Conservation (phyloP, 2,329 filamentous ascomycete genomes). For the Colletotrichum cordylinicola region DNA sequence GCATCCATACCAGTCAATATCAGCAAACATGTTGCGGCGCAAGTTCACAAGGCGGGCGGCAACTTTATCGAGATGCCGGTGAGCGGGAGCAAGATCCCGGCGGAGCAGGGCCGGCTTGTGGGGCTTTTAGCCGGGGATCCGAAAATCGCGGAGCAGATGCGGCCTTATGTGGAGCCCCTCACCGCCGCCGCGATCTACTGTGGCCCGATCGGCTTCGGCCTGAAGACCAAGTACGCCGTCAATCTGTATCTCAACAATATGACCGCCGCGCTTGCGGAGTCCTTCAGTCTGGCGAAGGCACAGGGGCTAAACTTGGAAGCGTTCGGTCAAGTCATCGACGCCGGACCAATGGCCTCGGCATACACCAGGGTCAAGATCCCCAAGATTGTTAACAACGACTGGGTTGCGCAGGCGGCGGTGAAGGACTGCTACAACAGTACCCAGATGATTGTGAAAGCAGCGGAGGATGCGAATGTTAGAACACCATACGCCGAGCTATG, state of each 20-base stretch:
- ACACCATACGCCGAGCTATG: slow-evolving; percentile 28
- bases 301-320: slow-evolving; percentile 35
- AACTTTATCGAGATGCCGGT: slow-evolving; percentile 39
- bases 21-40: slow-evolving; percentile 26
- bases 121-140: slow-evolving; percentile 37
- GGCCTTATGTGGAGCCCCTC: slow-evolving; percentile 10
- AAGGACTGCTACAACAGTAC: slow-evolving; percentile 36
- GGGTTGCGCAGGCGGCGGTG: slow-evolving; percentile 32
- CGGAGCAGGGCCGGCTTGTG: slow-evolving; percentile 36
- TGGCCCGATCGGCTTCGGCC: slow-evolving; percentile 33
- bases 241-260: slow-evolving; percentile 34
- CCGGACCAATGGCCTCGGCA: slow-evolving; percentile 34
- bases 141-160: slow-evolving; percentile 27
- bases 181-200: slow-evolving; percentile 37
- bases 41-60: slow-evolving; percentile 29
- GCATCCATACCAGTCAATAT: slow-evolving; percentile 32
- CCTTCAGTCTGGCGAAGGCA: slow-evolving; percentile 34
- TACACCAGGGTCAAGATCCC: slow-evolving; percentile 33
- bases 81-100: slow-evolving; percentile 37
- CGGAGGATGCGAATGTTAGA: slow-evolving; percentile 18
- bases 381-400: slow-evolving; percentile 34
- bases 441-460: slow-evolving; percentile 30
- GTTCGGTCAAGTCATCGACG: slow-evolving; percentile 32
- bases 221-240: slow-evolving; percentile 37
- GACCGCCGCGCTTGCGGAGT: slow-evolving; percentile 36